Evolutionary conservation across 2,329 filamentous ascomycete species (phyloP).

Genomic region (Fusarium veterinarium): DNA sequence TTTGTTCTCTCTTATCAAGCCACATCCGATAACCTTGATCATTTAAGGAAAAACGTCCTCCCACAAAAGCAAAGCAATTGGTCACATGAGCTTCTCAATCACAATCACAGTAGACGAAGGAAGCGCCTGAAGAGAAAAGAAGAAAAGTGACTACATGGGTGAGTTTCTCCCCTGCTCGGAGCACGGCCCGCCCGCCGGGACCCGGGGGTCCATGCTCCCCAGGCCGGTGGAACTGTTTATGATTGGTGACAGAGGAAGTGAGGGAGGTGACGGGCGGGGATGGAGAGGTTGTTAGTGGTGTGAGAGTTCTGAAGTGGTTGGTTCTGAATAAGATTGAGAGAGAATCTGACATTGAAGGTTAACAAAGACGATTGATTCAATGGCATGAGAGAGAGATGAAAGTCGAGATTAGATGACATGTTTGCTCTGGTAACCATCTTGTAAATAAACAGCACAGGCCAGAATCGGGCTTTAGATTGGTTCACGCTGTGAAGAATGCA

Average conservation of each 20-base stretch:
- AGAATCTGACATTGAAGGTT: not conserved
- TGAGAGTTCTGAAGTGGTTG: not conserved
- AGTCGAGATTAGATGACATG: not conserved
- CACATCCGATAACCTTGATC: slow-evolving; percentile 15
- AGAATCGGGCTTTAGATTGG: slow-evolving; percentile 8
- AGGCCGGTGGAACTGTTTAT: slow-evolving; percentile 41
- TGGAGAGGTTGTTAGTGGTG: slow-evolving; percentile 21
- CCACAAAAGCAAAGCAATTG: slow-evolving; percentile 15
- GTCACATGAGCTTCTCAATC: slow-evolving; percentile 28
- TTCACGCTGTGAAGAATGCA: not conserved
- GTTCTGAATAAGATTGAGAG: not conserved
- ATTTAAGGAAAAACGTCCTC: slow-evolving; percentile 3
- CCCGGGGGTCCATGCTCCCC: slow-evolving; percentile 44
- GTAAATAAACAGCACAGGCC: slow-evolving; percentile 37
- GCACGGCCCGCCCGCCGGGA: slow-evolving; percentile 41
- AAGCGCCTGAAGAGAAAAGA: not conserved
- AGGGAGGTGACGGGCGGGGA: slow-evolving; percentile 22
- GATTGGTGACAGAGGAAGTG: slow-evolving; percentile 38
- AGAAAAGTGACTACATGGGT: slow-evolving; percentile 38
- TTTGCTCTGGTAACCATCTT: slow-evolving; percentile 20
- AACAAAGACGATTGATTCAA: not conserved
- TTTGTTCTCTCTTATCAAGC: slow-evolving; percentile 19
- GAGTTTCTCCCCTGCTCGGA: slow-evolving; percentile 22
- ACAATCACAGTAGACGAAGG: slow-evolving; percentile 9
- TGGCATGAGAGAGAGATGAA: not conserved